Conservation (phyloP, 2,329 filamentous ascomycete species). For the Grosmannia clavigera region DNA sequence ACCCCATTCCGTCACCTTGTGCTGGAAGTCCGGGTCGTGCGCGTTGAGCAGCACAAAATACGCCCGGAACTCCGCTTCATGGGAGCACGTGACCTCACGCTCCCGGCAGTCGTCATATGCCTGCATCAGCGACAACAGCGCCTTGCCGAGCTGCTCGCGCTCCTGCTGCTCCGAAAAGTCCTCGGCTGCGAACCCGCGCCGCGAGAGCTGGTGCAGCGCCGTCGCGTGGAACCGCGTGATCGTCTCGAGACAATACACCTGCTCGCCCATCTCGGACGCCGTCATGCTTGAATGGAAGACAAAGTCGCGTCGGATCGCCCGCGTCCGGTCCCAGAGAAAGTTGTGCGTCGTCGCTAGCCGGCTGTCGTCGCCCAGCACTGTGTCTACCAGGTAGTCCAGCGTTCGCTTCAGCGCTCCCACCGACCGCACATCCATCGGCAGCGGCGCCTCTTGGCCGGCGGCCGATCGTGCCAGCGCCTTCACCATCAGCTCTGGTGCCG, state of each 20-base stretch:
- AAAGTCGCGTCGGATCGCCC: slow-evolving; percentile 56
- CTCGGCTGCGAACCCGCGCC: slow-evolving; percentile 40
- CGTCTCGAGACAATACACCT: slow-evolving; percentile 52
- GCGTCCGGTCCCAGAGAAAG: slow-evolving; percentile 57
- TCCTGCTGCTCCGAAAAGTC: slow-evolving; percentile 57
- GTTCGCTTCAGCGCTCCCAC: slow-evolving; percentile 44
- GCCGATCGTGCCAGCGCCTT: slow-evolving; percentile 57
- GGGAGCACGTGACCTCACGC: slow-evolving; percentile 44
- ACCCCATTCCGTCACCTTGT: slow-evolving; percentile 44
- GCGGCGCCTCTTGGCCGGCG: slow-evolving; percentile 53
- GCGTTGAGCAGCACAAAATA: slow-evolving; percentile 53
- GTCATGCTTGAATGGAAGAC: slow-evolving; percentile 52
- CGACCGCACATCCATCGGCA: slow-evolving; percentile 57
- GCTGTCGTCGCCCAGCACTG: slow-evolving; percentile 41
- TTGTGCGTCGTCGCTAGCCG: slow-evolving; percentile 43
- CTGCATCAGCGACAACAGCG: slow-evolving; percentile 51
- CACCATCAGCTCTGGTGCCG: slow-evolving; percentile 44
- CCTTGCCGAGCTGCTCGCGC: slow-evolving; percentile 53
- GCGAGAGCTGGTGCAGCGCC: slow-evolving; percentile 49
- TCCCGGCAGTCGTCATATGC: slow-evolving; percentile 53
- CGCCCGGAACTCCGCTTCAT: slow-evolving; percentile 54
- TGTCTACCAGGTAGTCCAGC: slow-evolving; percentile 50
- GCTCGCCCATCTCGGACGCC: slow-evolving; percentile 40
- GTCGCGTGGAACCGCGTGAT: slow-evolving; percentile 57
- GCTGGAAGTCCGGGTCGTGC: slow-evolving; percentile 43